phyloP scores from a whole-genome alignment of 495 filamentous ascomycete genomes.

The Penicillium dipodomyicola region DNA sequence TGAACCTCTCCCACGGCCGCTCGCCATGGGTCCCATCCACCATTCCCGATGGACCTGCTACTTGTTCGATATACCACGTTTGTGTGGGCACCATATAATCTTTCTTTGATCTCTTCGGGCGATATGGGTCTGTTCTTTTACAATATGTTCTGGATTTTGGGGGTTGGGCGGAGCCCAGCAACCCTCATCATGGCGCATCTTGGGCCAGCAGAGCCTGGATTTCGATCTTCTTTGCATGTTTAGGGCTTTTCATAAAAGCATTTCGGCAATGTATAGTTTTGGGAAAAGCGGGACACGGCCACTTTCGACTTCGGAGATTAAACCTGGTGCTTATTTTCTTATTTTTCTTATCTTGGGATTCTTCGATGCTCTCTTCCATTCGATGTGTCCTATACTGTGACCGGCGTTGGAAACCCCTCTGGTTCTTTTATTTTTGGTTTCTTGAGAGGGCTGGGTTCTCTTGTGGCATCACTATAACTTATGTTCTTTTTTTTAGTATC shows the following conservation, averaged over 20 bases:
- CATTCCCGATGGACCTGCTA: conserved; percentile 3
- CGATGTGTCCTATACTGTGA: conserved; percentile 33
- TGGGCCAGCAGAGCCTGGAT: conserved; percentile 2
- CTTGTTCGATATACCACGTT: conserved; percentile 17
- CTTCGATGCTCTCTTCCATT: conserved; percentile 24
- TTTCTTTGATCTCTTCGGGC: conserved; percentile 17
- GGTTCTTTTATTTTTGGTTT: conserved; percentile 18
- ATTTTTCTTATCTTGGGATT: conserved; percentile 12
- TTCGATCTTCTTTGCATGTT: conserved; percentile 23
- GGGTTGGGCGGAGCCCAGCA: conserved; percentile 18
- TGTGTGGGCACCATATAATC: conserved; percentile 14
- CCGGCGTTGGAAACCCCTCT: conserved; percentile 37
- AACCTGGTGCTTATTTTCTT: conserved; percentile 7
- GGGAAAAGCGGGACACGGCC: conserved; percentile 11
- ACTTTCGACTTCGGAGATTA: conserved; percentile 17
- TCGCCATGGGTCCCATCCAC: conserved; percentile 14
- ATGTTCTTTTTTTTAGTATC: conserved; percentile 23
- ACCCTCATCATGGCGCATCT: conserved; percentile 13
- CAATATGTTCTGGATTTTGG: conserved; percentile 9
- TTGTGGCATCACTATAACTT: conserved; percentile 25
- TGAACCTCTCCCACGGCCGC: conserved; percentile 11
- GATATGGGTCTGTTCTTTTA: conserved; percentile 16
- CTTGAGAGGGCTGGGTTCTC: conserved; percentile 23
- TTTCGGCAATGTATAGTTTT: conserved; percentile 31
- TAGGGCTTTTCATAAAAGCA: conserved; percentile 25